Evolutionary conservation across 139 green algal species (phyloP).

Genomic region (Mesotaenium endlicherianum): DNA sequence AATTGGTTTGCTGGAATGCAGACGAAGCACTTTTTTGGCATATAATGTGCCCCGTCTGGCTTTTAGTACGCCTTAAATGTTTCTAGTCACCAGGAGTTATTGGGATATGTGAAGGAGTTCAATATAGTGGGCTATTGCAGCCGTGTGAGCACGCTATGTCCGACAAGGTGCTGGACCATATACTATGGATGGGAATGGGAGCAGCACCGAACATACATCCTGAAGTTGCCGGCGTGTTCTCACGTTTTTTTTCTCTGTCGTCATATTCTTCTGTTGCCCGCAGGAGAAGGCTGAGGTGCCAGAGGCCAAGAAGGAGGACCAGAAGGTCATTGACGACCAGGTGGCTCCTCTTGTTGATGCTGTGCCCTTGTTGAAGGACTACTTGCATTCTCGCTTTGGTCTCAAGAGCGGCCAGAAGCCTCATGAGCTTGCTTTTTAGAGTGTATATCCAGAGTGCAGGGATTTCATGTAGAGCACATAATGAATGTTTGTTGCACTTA

Average conservation of each 20-base stretch:
- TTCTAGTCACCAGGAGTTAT: background rate
- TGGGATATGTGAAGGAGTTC: background rate
- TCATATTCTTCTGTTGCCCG: background rate
- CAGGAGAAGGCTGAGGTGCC: constrained; percentile 79
- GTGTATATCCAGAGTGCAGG: background rate
- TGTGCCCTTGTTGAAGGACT: constrained; percentile 80
- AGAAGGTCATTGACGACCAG: constrained; percentile 85
- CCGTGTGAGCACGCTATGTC: background rate
- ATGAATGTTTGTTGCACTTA: background rate
- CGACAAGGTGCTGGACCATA: background rate
- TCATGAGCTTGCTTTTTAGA: constrained; percentile 92
- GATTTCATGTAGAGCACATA: background rate
- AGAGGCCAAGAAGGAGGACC: constrained; percentile 81
- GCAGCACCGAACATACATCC: background rate
- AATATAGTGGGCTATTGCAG: background rate
- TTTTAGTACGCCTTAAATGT: background rate
- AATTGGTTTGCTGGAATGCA: background rate
- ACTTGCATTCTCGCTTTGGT: constrained; percentile 87
- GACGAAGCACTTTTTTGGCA: background rate
- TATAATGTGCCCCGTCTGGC: background rate
- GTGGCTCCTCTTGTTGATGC: constrained; percentile 62
- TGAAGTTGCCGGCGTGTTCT: background rate
- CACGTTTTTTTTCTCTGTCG: background rate
- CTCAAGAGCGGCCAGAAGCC: constrained; percentile 85
- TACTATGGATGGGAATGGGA: background rate